Evolutionary conservation across 305 asterid species (phyloP).

Genomic region (Solanum aculeatissimum): DNA sequence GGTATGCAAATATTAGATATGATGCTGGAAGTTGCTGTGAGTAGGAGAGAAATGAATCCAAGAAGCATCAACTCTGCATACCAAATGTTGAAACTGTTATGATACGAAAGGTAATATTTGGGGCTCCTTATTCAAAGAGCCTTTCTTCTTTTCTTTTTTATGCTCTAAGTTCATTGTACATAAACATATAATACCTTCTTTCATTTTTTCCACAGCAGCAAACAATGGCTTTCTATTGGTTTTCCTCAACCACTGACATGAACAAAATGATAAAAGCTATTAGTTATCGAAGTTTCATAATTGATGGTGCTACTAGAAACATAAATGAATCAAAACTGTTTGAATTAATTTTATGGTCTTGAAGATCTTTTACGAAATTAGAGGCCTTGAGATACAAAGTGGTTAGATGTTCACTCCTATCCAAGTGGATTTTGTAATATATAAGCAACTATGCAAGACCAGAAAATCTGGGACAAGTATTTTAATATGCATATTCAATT

Average conservation of each 20-base stretch:
- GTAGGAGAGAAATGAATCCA: slow-evolving; percentile 46
- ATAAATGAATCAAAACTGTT: background rate
- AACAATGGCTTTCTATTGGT: slow-evolving; percentile 69
- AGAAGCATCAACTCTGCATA: slow-evolving; percentile 49
- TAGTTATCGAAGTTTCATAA: background rate
- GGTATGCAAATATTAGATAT: slow-evolving; percentile 47
- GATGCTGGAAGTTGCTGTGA: slow-evolving; percentile 42
- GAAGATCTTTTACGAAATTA: background rate
- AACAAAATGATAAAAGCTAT: slow-evolving; percentile 5
- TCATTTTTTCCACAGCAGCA: slow-evolving; percentile 80
- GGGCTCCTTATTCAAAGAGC: background rate
- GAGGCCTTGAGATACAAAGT: background rate
- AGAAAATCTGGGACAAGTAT: background rate
- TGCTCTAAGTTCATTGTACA: background rate
- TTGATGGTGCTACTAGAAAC: background rate
- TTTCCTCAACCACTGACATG: slow-evolving; percentile 77
- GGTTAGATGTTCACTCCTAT: background rate
- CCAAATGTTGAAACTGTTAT: background rate
- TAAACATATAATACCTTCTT: slow-evolving; percentile 29
- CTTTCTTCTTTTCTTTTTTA: background rate
- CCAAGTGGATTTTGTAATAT: background rate
- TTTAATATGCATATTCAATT: background rate
- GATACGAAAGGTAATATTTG: background rate
- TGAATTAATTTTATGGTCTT: background rate
- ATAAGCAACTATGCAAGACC: background rate